Evolutionary conservation across 306 rosid genomes (phyloP), one percentile per base, ranked within the genome.

Genomic region (Trifolium fragiferum): DNA sequence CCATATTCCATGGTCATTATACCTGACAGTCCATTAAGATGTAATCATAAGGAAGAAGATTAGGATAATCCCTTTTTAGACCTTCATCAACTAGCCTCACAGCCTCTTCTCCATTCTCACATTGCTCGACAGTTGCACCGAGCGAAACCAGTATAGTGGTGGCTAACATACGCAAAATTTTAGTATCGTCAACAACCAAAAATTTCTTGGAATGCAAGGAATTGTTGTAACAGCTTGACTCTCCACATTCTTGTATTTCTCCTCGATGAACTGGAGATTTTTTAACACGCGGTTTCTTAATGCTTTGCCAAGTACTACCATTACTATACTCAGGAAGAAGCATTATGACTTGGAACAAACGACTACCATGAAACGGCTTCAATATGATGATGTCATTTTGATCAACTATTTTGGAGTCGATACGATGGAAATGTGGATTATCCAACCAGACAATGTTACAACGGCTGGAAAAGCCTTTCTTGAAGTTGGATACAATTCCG

Each of bases 1-100:
- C 9, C 44, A 66, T 65, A 73, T 10, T 66, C 21, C 21, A 21
- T 67, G 38, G 53, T 20, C 53, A 33, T 23, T 76, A 44, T 74
- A 90, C 94, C 94, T 88, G 82, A 72, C 94, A 90, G 55, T 88
- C 98, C 96, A 92, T 90, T 20, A 90, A 54, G 60, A 90, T 82
- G 79, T 80, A 90, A 76, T 90, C 90, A 12, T 78, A 89, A 13
- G 95, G 90, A 74, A 74, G 80, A 32, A 74, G 80, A 32, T 43
- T 49, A 7, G 64, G 43, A 27, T 19, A 37, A 35, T 43, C 40
- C 21, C 78, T 82, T 13, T 19, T 19, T 54, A 87, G 78, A 75
- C 69, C 88, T 38, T 72, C 77, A 62, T 67, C 47, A 76, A 87
- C 86, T 10, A 70, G 73, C 23, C 62, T 69, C n/a, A 86, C 69